Conservation (phyloP, 805 yeast genomes). For the Yarrowia keelungensis region DNA sequence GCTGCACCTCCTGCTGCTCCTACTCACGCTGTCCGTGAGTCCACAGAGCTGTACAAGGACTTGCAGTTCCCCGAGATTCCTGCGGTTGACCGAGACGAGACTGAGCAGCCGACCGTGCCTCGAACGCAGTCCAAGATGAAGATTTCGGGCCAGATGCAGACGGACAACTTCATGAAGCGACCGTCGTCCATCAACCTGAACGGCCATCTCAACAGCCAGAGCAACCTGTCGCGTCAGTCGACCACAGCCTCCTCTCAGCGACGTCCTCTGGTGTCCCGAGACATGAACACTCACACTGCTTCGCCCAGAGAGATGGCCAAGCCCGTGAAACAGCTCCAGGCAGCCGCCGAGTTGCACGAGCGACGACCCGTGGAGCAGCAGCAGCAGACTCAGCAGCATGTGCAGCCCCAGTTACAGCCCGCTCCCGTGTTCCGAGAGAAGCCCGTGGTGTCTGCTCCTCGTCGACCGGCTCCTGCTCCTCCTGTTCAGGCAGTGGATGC, state of each 20-base stretch:
- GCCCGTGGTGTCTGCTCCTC: slow-evolving; percentile 23
- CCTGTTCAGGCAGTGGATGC: slow-evolving; percentile 1
- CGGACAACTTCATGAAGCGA: slow-evolving; percentile 43
- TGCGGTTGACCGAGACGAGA: slow-evolving; percentile 6
- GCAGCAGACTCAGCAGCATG: background rate
- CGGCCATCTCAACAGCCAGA: slow-evolving; percentile 28
- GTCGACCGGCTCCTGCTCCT: slow-evolving; percentile 31
- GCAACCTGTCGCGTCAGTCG: background rate
- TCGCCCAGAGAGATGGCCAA: slow-evolving; percentile 6
- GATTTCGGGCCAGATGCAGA: slow-evolving; percentile 43
- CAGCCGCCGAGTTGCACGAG: slow-evolving; percentile 14
- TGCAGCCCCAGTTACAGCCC: slow-evolving; percentile 18
- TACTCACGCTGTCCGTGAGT: background rate
- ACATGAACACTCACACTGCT: slow-evolving; percentile 6
- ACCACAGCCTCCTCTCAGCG: slow-evolving; percentile 19
- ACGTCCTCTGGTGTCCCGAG: slow-evolving; percentile 29
- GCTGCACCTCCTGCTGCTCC: background rate
- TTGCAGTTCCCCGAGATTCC: slow-evolving; percentile 38
- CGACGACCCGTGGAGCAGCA: background rate
- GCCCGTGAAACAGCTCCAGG: slow-evolving; percentile 25
- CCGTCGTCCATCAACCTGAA: slow-evolving; percentile 39
- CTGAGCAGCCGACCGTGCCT: slow-evolving; percentile 8
- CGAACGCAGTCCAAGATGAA: slow-evolving; percentile 40
- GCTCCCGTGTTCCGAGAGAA: slow-evolving; percentile 32
- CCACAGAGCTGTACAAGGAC: slow-evolving; percentile 29